Percentiles rank a stretch among this genome's conserved stretches.
These are phyloP conservation scores for Yamadazyma trypodendri DNA, from an alignment of 1,139 yeast genomes.

Conservation along the genomic window DNA sequence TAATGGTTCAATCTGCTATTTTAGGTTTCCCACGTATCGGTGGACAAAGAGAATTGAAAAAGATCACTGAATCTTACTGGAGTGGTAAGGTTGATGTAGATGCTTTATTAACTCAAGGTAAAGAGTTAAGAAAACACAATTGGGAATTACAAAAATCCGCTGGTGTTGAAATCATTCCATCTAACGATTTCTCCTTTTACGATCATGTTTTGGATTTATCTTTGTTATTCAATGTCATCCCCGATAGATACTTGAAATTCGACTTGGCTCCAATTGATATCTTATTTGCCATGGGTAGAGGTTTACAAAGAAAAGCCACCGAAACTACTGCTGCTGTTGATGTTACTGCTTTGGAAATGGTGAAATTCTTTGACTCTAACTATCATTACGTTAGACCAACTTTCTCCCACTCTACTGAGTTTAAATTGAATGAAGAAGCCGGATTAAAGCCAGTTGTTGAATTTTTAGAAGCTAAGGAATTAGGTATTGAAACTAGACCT, in stretches of 20 bases:
- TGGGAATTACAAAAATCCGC: constrained; percentile 98
- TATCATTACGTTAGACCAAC: constrained; percentile 99
- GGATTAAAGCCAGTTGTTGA: constrained; percentile 97
- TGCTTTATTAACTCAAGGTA: constrained; percentile 87
- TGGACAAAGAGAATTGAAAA: constrained; percentile 98
- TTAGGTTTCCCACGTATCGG: constrained; percentile 99
- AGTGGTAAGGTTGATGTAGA: constrained; percentile 85
- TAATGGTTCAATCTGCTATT: constrained; percentile 93
- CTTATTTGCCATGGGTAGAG: constrained; percentile 99
- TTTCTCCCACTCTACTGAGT: constrained; percentile 89
- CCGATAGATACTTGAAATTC: constrained; percentile 94
- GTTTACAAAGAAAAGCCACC: constrained; percentile 96
- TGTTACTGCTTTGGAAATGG: constrained; percentile 99
- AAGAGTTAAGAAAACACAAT: constrained; percentile 91
- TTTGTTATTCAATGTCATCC: constrained; percentile 88
- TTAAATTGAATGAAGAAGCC: constrained; percentile 73
- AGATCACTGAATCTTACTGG: constrained; percentile 99
- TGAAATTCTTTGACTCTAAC: constrained; percentile 99
- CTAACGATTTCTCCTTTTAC: constrained; percentile 97
- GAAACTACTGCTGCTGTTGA: constrained; percentile 88
- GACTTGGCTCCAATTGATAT: constrained; percentile 88
- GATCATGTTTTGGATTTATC: constrained; percentile 96
- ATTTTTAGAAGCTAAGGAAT: constrained; percentile 94
- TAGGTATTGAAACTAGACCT: constrained; percentile 96
- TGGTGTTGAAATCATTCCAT: constrained; percentile 95